Conservation (phyloP, 305 asterid genomes). For the Fraxinus albicans region DNA sequence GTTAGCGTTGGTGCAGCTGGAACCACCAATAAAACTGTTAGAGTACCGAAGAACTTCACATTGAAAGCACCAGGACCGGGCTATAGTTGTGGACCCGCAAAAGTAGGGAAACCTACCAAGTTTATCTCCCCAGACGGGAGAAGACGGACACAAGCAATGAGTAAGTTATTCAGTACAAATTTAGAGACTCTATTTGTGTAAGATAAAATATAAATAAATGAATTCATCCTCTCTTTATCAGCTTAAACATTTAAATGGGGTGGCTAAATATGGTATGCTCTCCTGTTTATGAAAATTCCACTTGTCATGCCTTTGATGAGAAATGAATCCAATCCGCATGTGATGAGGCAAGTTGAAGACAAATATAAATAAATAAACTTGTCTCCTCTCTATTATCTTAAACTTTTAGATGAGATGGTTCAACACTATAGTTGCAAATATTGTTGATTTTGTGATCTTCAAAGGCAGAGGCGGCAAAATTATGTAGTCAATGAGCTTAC, state of each 20-base stretch:
- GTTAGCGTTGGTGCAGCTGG: slow-evolving; percentile 58
- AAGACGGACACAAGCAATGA: slow-evolving; percentile 63
- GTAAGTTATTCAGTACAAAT: slow-evolving; percentile 32
- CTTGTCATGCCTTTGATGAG: not conserved
- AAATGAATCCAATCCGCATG: not conserved
- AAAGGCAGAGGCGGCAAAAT: not conserved
- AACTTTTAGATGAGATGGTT: not conserved
- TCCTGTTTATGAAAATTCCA: not conserved
- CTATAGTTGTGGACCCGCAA: slow-evolving; percentile 61
- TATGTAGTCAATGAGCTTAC: not conserved
- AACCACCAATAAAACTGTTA: slow-evolving; percentile 53
- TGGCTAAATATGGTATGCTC: not conserved
- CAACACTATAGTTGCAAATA: not conserved
- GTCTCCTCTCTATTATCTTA: not conserved
- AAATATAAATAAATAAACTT: not conserved
- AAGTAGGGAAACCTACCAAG: slow-evolving; percentile 48
- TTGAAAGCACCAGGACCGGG: slow-evolving; percentile 63
- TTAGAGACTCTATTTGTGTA: not conserved
- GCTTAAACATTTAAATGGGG: not conserved
- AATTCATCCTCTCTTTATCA: not conserved
- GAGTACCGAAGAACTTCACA: slow-evolving; percentile 56
- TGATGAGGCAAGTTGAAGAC: not conserved
- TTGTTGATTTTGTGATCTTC: not conserved
- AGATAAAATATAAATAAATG: not conserved
- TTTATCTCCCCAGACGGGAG: slow-evolving; percentile 45